Evolutionary conservation across 768 basidiomycete genomes (phyloP).

Genomic region (Psilocybe sp.): DNA sequence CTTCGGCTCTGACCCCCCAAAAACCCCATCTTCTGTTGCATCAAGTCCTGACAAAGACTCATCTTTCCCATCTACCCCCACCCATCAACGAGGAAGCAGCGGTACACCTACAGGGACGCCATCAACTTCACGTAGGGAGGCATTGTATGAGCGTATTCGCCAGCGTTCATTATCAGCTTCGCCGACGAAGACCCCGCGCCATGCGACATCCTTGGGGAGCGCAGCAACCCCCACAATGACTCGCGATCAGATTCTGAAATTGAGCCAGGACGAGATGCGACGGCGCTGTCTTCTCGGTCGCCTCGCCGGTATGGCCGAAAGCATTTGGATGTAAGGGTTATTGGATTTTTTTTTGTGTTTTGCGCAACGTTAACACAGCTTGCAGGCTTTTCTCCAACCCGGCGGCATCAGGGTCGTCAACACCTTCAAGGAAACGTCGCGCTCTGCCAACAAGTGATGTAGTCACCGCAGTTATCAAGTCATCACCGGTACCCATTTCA

Average conservation of each 20-base stretch:
- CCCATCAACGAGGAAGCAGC: constrained; percentile 54
- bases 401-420: constrained; percentile 40
- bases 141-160: constrained; percentile 78
- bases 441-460: constrained; percentile 69
- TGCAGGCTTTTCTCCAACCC: constrained; percentile 73
- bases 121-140: constrained; percentile 71
- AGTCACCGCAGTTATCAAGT: constrained; percentile 67
- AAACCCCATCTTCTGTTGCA: constrained; percentile 40
- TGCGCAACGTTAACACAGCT: not conserved
- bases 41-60: constrained; percentile 28
- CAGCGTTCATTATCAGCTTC: constrained; percentile 67
- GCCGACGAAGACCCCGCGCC: constrained; percentile 56
- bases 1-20: constrained; percentile 35
- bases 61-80: constrained; percentile 62
- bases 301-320: constrained; percentile 78
- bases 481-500: constrained; percentile 79
- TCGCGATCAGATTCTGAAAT: constrained; percentile 64
- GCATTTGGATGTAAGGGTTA: constrained; percentile 77
- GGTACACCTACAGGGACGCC: constrained; percentile 68
- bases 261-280: constrained; percentile 77
- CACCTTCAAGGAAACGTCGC: constrained; percentile 68
- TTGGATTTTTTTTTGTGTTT: constrained; percentile 1
- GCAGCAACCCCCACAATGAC: constrained; percentile 46
- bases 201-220: constrained; percentile 15
- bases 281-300: constrained; percentile 75